Conservation (phyloP, 768 basidiomycete genomes). For the Tylopilus sp. region DNA sequence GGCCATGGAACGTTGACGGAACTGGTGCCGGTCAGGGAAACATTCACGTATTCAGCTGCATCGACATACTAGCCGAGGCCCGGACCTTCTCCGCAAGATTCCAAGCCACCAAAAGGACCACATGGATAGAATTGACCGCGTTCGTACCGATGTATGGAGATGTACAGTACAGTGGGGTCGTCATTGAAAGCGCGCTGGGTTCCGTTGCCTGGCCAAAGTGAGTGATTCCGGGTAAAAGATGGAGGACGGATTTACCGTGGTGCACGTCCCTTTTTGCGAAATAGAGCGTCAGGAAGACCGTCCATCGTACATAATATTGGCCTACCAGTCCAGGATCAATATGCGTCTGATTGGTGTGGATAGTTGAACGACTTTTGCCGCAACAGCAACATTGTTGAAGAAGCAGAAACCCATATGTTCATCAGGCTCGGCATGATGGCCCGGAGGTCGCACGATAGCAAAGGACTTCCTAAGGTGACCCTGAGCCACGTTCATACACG, state of each 20-base stretch:
- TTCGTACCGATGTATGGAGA: conserved; percentile 95
- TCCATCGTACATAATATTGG: conserved; percentile 5
- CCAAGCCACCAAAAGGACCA: conserved; percentile 83
- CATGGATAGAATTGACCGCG: conserved; percentile 90
- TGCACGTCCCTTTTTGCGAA: conserved; percentile 80
- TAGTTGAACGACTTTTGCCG: conserved; percentile 76
- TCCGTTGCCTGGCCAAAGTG: conserved; percentile 71
- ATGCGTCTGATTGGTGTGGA: conserved; percentile 71
- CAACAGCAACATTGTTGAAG: conserved; percentile 97
- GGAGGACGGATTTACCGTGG: conserved; percentile 56
- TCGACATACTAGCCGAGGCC: conserved; percentile 81
- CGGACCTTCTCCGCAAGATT: conserved; percentile 78
- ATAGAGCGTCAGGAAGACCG: conserved; percentile 5
- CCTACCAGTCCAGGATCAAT: conserved; percentile 93
- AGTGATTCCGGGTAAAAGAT: not conserved
- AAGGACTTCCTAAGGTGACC: conserved; percentile 80
- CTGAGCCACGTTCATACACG: conserved; percentile 79
- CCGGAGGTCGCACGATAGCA: conserved; percentile 95
- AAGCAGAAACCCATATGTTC: conserved; percentile 99
- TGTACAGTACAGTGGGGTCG: conserved; percentile 86
- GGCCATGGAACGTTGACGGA: conserved; percentile 98
- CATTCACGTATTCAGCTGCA: conserved; percentile 1
- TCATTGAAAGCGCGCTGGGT: conserved; percentile 96
- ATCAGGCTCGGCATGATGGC: conserved; percentile 97
- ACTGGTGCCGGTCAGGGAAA: conserved; percentile 39